Percentiles rank a stretch among this genome's conserved stretches.
These are phyloP conservation scores for Thalassiosira livingstoniorum DNA, from an alignment of 352 stramenopile genomes.

Conservation along the genomic window DNA sequence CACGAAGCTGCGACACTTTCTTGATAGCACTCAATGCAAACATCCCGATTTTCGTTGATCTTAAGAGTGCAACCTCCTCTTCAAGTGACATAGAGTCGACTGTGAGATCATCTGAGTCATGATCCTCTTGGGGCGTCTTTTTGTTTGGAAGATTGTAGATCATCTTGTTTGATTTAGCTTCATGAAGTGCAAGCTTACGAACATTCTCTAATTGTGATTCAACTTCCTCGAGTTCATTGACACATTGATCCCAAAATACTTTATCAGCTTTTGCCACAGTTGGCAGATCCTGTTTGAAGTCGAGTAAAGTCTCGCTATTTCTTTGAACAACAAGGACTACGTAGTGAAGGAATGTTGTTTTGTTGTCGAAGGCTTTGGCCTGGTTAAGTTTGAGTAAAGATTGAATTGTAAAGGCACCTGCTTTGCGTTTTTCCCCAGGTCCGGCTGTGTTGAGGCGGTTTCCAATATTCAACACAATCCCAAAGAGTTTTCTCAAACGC, in stretches of 20 bases:
- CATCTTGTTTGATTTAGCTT: constrained; percentile 59
- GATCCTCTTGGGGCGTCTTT: constrained; percentile 55
- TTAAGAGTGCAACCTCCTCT: constrained; percentile 80
- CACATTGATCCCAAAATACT: constrained; percentile 81
- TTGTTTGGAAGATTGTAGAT: constrained; percentile 53
- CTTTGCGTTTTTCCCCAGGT: constrained; percentile 70
- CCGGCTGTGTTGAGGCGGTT: constrained; percentile 83
- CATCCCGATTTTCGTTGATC: constrained; percentile 78
- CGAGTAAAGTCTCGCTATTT: constrained; percentile 92
- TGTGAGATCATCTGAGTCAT: constrained; percentile 73
- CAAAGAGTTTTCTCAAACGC: constrained; percentile 92
- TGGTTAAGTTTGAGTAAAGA: constrained; percentile 87
- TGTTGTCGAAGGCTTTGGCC: constrained; percentile 92
- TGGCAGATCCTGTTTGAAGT: constrained; percentile 91
- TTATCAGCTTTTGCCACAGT: constrained; percentile 81
- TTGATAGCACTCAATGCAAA: constrained; percentile 84
- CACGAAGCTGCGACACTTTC: constrained; percentile 78
- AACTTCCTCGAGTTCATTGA: constrained; percentile 80
- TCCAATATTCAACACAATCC: constrained; percentile 90
- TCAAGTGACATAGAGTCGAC: constrained; percentile 76
- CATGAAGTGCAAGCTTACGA: constrained; percentile 75
- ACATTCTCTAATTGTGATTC: constrained; percentile 85
- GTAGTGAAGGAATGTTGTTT: constrained; percentile 97
- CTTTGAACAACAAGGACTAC: constrained; percentile 94
- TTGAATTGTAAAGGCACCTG: constrained; percentile 80